phyloP scores from a whole-genome alignment of 805 yeast genomes.

The Candida vartiovaarae region DNA sequence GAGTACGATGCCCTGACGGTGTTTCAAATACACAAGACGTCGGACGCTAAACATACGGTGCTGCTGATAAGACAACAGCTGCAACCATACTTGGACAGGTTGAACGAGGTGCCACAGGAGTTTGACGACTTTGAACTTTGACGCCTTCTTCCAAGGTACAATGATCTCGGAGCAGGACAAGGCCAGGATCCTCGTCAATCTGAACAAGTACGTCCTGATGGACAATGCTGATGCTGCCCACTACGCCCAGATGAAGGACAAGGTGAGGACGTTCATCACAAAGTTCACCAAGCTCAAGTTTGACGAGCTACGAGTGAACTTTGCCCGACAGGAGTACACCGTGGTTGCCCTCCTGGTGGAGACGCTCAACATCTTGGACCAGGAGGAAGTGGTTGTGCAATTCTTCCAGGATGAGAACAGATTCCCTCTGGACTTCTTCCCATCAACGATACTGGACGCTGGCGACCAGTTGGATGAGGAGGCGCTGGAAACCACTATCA shows the following conservation, averaged over 20 bases:
- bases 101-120: slow-evolving; percentile 2
- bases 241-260: slow-evolving; percentile 2
- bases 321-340: slow-evolving; percentile 15
- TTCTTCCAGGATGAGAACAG: slow-evolving; percentile 33
- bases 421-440: slow-evolving; percentile 26
- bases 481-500: slow-evolving; percentile 19
- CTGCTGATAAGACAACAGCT: slow-evolving; percentile 5
- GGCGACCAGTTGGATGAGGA: slow-evolving; percentile 18
- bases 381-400: slow-evolving; percentile 32
- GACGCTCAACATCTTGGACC: slow-evolving; percentile 24
- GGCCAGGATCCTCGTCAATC: slow-evolving; percentile 16
- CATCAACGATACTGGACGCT: slow-evolving; percentile 20
- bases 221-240: slow-evolving; percentile 18
- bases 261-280: slow-evolving; percentile 9
- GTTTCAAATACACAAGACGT: slow-evolving; percentile 13
- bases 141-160: slow-evolving; percentile 9
- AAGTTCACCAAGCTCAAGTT: slow-evolving; percentile 14
- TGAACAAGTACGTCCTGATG: slow-evolving; percentile 13
- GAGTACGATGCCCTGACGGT: slow-evolving; percentile 12
- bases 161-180: slow-evolving; percentile 19
- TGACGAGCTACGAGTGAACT: slow-evolving; percentile 16
- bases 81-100: slow-evolving; percentile 8
- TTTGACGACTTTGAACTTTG: slow-evolving; percentile 9
- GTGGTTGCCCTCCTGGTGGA: slow-evolving; percentile 19
- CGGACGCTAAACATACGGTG: slow-evolving; percentile 16